Evolutionary conservation across 2,329 filamentous ascomycete genomes (phyloP), one percentile per base, ranked within the genome.

Genomic region (Aspergillus sp.): DNA sequence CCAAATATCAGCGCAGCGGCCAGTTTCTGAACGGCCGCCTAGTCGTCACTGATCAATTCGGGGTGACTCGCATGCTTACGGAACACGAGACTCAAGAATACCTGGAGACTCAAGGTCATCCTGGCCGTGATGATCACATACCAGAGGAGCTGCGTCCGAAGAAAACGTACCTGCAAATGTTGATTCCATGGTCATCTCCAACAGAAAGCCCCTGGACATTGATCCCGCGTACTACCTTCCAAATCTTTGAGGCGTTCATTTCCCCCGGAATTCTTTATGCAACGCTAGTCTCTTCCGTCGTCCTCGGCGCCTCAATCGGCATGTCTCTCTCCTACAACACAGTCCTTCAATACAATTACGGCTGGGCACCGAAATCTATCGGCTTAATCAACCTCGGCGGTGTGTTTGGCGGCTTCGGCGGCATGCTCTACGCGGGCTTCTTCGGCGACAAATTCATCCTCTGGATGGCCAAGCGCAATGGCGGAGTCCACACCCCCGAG

Each of bases 261-360:
- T 79, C 77, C 0, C 77, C 77, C 0, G 78, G 71, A 8, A 76
- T 80, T 30, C 61, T 79, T 19, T 80, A 72, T 51, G 74, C 77
- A 3, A 75, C 77, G 3, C 67, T 80, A 8, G 61, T 75, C 0
- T 71, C 75, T 4, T 77, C 77, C 3, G 76, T 78, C 45, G 68
- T 71, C 3, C 72, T 80, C 0, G 78, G 76, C 4, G 71, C 68
- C n/a, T 71, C 68, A 19, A 74, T 80, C 25, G 74, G 74, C 23
- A 77, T 80, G 60, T 76, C 74, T 1, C 66, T 79, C 9, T 76
- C 74, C 1, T 80, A 80, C 61, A 71, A 75, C 56, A 68, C 73
- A 1, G 72, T 81, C 3, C 68, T 80, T 7, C 65, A 72, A 17
- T 57, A 65, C 30, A 67, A 63, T 34, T 79, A 77, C 55, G 64